These are phyloP conservation scores for Teratosphaeria zuluensis DNA, from an alignment of 2,329 filamentous ascomycete genomes.

Conservation along the genomic window DNA sequence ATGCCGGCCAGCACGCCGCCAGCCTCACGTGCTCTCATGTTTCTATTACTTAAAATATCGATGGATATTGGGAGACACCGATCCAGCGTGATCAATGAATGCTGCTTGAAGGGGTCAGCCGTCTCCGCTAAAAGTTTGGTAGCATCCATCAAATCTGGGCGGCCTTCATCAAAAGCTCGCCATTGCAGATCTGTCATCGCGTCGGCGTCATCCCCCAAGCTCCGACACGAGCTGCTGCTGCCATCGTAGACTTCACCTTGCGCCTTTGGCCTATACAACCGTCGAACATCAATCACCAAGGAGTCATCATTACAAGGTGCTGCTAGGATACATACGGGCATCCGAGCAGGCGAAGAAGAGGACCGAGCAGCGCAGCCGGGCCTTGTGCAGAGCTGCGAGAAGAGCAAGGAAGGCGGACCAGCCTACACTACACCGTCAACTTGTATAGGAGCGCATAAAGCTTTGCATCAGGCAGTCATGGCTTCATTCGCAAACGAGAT, in stretches of 20 bases:
- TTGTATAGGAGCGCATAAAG: not conserved
- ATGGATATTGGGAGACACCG: too few relatives aligned
- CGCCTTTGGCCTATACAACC: not conserved
- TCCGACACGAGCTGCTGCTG: not conserved
- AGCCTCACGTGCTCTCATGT: not conserved
- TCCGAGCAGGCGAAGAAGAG: not conserved
- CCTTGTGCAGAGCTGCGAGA: not conserved
- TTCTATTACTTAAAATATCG: too few relatives aligned
- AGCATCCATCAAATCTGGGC: too few relatives aligned
- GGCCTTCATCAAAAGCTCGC: too few relatives aligned
- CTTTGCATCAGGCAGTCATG: not conserved
- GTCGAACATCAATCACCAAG: not conserved
- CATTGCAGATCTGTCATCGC: not conserved
- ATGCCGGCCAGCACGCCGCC: not conserved
- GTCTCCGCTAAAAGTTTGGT: too few relatives aligned
- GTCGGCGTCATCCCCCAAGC: not conserved
- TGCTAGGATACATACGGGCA: not conserved
- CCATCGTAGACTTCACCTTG: not conserved
- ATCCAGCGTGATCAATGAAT: too few relatives aligned
- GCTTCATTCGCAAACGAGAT: conserved; percentile 33
- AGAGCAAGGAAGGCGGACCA: not conserved
- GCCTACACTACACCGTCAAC: not conserved
- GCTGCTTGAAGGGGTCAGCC: too few relatives aligned
- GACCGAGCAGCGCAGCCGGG: not conserved
- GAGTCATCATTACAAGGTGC: too few relatives aligned